Base-by-base conservation (phyloP, 1,139 yeast species). In the Blastobotrys illinoisensis region DNA sequence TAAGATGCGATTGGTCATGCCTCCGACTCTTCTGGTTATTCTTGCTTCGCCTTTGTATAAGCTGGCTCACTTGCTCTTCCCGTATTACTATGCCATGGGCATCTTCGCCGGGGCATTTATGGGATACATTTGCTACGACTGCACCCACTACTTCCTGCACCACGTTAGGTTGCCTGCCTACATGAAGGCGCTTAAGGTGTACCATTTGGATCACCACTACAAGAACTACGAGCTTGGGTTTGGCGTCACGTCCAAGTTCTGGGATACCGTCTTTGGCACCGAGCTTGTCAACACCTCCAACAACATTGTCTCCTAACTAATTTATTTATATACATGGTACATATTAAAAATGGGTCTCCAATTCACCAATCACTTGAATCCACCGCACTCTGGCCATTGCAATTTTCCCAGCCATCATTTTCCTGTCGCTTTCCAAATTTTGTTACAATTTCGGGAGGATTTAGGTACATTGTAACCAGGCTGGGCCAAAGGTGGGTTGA, bases 121-220 rank as follows among this genome's bases (percentile, higher is more conserved):
- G 70, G 99, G 99, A 53, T 93, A 93, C 73, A 83, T 91, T 64
- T 72, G 83, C 73, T 93, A 93, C 70, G 99, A 93, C 72, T 80
- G 88, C 62, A 87, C 95, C 28, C 99, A 93, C 73, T 86, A 85
- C 71, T 82, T 88, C 64, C 75, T 93, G 68, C 99, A 93, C 69
- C 99, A 93, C 73, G 80, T 87, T 46, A 79, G 78, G 64, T 77
- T 93, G 65, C 99, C 99, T 19, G 67, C 74, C 49, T 86, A 77
- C 68, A 75, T 88, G 72, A 91, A 88, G 69, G 83, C 81, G 45
- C 75, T 89, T 66, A 93, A 93, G 74, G 88, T 86, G 52, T 85
- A 88, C 68, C 99, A 93, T 72, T 79, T 93, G 72, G 98, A 91
- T 71, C 99, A 93, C 71, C 99, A 93, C 69, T 93, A 93, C 77